Evolutionary conservation across 495 filamentous ascomycete genomes (phyloP), one percentile per base, ranked within the genome.

Genomic region (Tuber magnatum): DNA sequence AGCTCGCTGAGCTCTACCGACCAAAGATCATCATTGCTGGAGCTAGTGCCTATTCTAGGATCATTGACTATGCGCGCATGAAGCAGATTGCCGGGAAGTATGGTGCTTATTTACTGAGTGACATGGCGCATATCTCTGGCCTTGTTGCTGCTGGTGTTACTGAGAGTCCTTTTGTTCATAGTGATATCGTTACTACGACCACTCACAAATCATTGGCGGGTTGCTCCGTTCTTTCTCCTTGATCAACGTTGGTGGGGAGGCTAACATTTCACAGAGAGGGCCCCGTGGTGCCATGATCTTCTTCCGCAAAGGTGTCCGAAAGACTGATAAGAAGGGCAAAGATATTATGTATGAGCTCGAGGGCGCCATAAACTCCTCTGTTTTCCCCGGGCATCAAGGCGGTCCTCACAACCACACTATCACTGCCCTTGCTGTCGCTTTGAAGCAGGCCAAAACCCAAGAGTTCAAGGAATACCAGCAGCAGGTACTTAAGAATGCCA

Each of bases 381-480:
- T 99, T 76, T 99, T 99, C 88, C 95, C 95, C n/a, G 95, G 96
- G 43, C 95, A 99, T 85, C 95, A 99, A 82, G 95, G 95, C 80
- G 95, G 95, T 6, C 95, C 95, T 20, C 95, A 99, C 87, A 99
- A 99, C 86, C 95, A 99, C 85, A 99, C 95, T 73, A 99, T 99
- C 84, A 94, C 94, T 69, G 96, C 95, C 20, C 87, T 99, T 46
- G 88, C 96, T 24, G 95, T 99, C 3, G 95, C 95, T 2, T 87
- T 99, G 42, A 93, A 94, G 85, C 95, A 99, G 84, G 93, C 95
- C 1, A 93, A 96, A 80, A 91, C 89, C 0, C 85, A 88, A n/a
- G 93, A 97, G 76, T 99, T 99, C 86, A 89, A 89, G 81, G 85
- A 88, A 44, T 99, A 99, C 85, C 95, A 99, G 83, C 86, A 91